phyloP scores from a whole-genome alignment of 1,139 yeast genomes.

The Taiozyma sp. region DNA sequence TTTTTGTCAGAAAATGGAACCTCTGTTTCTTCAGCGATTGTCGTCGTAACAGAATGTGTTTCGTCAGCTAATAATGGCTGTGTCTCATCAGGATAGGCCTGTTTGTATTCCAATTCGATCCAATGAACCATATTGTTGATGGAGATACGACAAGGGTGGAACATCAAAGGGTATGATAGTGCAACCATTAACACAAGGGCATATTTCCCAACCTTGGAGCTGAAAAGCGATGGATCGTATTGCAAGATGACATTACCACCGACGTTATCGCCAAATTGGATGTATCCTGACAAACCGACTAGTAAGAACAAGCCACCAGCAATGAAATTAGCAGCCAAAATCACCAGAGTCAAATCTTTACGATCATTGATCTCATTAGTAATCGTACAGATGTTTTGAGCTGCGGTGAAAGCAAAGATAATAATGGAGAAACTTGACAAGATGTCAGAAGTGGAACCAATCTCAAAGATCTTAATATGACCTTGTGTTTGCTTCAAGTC shows the following conservation, averaged over 20 bases:
- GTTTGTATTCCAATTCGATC: conserved; percentile 25
- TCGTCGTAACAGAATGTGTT: conserved; percentile 14
- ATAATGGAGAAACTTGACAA: conserved; percentile 85
- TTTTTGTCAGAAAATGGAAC: conserved; percentile 50
- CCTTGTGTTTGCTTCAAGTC: conserved; percentile 49
- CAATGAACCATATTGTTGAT: conserved; percentile 69
- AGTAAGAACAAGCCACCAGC: conserved; percentile 55
- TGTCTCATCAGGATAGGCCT: conserved; percentile 10
- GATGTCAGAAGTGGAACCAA: conserved; percentile 56
- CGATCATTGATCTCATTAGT: conserved; percentile 73
- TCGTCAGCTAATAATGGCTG: conserved; percentile 15
- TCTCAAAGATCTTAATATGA: conserved; percentile 44
- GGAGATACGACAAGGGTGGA: conserved; percentile 89
- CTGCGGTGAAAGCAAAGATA: conserved; percentile 93
- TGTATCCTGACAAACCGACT: conserved; percentile 82
- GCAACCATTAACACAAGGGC: conserved; percentile 80
- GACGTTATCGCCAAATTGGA: conserved; percentile 77
- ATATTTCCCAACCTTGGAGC: conserved; percentile 56
- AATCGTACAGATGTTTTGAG: conserved; percentile 89
- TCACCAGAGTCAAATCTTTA: conserved; percentile 49
- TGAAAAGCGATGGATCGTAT: conserved; percentile 36
- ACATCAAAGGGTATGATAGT: conserved; percentile 86
- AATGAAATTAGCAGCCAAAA: conserved; percentile 50
- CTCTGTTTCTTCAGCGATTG: conserved; percentile 3
- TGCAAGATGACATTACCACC: conserved; percentile 78